Base-by-base conservation (phyloP, 78 protist genomes). In the Dictyostelium capitatum region DNA sequence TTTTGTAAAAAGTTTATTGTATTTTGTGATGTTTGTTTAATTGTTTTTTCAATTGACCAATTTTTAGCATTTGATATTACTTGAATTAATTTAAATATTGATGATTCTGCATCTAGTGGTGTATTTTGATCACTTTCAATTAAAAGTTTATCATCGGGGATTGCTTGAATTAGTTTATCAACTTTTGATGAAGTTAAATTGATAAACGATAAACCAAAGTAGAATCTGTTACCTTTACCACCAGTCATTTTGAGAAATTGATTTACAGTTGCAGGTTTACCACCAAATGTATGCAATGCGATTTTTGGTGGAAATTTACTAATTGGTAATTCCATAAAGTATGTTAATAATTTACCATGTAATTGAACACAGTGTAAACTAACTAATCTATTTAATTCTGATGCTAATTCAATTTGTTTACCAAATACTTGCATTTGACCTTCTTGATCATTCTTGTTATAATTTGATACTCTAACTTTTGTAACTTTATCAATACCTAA, bases 201-300 rank as follows among this genome's bases (percentile, higher is more conserved):
- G 50, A 85, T 85, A 62, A 85, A 85, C 48, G 92, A 85, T 8
- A 85, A 32, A 25, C 92, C 92, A 62, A 85, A 85, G 41, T 85
- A 85, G 14, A 85, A 85, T 73, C 83, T 73, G 28, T 59, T 23
- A 28, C 92, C 92, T 85, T 85, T 85, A 7, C 43, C 43, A 17
- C 48, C 75, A 46, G 65, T 65, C 78, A 85, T 75, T 19, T 75
- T 85, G 6, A 50, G 14, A 14, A 85, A 85, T 62, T 79, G 80
- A 8, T 20, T 17, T 0, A 75, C 92, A 4, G 62, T 85, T 17
- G 92, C 62, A 23, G 92, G 92, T 56, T 75, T 85, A 20, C 92
- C 92, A 67, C 89, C 65, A 75, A 85, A 85, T 6, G 92, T 85
- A 48, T 85, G 92, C 7, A 85, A 64, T 32, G 92, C 92, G 12